Conservation (phyloP, 2,329 filamentous ascomycete genomes). For the Zymoseptoria tritici region DNA sequence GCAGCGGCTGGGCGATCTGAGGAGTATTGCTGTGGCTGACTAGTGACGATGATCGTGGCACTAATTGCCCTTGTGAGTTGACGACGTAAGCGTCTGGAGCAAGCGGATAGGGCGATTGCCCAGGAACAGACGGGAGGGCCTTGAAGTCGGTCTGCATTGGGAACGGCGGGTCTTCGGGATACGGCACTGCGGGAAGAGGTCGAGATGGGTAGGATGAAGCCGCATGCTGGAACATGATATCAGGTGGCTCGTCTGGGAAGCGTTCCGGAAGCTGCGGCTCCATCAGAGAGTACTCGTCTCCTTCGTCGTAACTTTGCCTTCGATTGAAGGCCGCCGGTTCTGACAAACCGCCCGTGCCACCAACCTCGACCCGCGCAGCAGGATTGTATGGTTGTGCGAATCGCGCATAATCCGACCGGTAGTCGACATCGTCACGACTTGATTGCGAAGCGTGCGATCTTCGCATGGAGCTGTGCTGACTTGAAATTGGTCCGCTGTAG, state of each 20-base stretch:
- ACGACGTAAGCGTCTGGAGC: conserved; percentile 21
- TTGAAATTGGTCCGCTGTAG: conserved; percentile 34
- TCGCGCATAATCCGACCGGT: conserved; percentile 23
- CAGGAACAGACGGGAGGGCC: conserved; percentile 11
- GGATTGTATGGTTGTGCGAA: conserved; percentile 38
- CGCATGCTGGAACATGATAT: conserved; percentile 90
- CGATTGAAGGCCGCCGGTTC: conserved; percentile 55
- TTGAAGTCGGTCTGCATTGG: conserved; percentile 14
- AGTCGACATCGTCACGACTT: conserved; percentile 37
- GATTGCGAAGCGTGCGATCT: conserved; percentile 38
- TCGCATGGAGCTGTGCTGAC: conserved; percentile 40
- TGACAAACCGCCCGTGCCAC: conserved; percentile 81
- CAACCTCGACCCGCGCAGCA: conserved; percentile 73
- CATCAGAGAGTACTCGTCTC: conserved; percentile 60
- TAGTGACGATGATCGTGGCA: conserved; percentile 72
- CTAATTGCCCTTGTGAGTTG: conserved; percentile 32
- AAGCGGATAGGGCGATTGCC: conserved; percentile 14
- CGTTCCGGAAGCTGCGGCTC: conserved; percentile 34
- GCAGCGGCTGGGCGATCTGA: conserved; percentile 68
- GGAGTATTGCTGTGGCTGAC: conserved; percentile 76
- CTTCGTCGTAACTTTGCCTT: conserved; percentile 84
- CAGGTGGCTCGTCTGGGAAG: conserved; percentile 58
- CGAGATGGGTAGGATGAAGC: conserved; percentile 47
- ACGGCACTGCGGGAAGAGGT: conserved; percentile 57
- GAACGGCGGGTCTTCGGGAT: conserved; percentile 43